Conservation (phyloP, 352 stramenopile genomes). For the Phytopythium sindhum region DNA sequence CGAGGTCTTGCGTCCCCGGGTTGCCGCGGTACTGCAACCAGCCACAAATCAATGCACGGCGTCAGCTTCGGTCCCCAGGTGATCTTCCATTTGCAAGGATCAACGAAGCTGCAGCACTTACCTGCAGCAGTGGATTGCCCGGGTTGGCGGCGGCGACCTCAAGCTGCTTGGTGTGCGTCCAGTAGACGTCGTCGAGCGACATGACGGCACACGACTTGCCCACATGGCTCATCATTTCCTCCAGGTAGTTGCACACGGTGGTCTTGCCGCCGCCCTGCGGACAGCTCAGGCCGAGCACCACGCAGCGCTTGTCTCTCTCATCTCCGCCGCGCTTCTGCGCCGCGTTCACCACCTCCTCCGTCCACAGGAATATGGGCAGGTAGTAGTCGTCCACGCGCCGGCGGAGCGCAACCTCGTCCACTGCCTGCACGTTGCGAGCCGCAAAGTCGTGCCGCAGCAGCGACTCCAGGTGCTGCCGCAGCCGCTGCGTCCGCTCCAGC, state of each 20-base stretch:
- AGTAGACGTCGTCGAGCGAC: conserved; percentile 85
- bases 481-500: conserved; percentile 20
- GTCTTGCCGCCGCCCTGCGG: conserved; percentile 86
- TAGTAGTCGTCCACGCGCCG: conserved; percentile 72
- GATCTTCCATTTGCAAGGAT: not conserved
- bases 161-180: conserved; percentile 59
- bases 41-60: not conserved
- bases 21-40: conserved; percentile 69
- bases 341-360: conserved; percentile 43
- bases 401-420: conserved; percentile 38
- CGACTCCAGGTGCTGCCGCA: conserved; percentile 51
- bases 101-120: conserved; percentile 10
- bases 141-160: conserved; percentile 53
- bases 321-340: conserved; percentile 12
- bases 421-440: conserved; percentile 8
- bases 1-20: conserved; percentile 76
- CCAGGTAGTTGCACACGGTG: conserved; percentile 67
- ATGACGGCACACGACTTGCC: conserved; percentile 70
- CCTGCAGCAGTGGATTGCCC: conserved; percentile 75
- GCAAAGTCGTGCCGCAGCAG: conserved; percentile 45
- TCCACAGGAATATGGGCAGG: conserved; percentile 76
- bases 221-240: conserved; percentile 46
- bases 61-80: not conserved
- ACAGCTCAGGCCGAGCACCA: conserved; percentile 79
- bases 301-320: conserved; percentile 27